Percentiles rank a stretch among this genome's conserved stretches.
Evolutionary conservation across 345 rosid species (phyloP).

Genomic region (Syzygium oleosum): DNA sequence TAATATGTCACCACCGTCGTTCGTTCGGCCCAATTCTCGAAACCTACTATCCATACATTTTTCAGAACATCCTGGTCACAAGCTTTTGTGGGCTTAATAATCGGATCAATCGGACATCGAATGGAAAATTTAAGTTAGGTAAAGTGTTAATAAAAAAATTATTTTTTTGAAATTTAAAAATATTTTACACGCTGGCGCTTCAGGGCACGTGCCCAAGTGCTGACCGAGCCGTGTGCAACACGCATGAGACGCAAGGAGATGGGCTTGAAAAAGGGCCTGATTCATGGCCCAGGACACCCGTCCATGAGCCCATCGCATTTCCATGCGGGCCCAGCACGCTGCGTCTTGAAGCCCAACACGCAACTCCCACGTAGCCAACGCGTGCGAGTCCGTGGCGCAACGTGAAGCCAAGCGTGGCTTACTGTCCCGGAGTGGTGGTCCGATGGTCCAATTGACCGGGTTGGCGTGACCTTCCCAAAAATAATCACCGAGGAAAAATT

Average conservation of each 20-base stretch:
- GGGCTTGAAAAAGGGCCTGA: neutral
- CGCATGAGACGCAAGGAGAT: neutral
- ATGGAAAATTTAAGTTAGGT: neutral
- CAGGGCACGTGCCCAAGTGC: too few species aligned
- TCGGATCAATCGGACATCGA: too few species aligned
- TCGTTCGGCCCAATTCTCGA: neutral
- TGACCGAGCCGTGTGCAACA: too few species aligned
- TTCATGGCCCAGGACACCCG: neutral
- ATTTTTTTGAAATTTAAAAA: too few species aligned
- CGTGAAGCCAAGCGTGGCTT: neutral
- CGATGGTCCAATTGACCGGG: neutral
- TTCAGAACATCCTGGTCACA: neutral
- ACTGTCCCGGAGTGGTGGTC: neutral
- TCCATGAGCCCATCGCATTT: neutral
- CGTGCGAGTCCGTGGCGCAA: neutral
- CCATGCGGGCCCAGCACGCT: neutral
- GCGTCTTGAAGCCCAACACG: neutral
- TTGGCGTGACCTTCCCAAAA: neutral
- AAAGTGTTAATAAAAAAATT: too few species aligned
- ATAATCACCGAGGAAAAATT: neutral
- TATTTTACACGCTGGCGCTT: too few species aligned
- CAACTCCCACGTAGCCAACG: neutral
- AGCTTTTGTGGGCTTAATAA: too few species aligned
- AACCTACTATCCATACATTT: neutral
- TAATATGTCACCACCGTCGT: too few species aligned